Conservation (phyloP, 2,329 filamentous ascomycete genomes). For the Fusarium praegraminearum region DNA sequence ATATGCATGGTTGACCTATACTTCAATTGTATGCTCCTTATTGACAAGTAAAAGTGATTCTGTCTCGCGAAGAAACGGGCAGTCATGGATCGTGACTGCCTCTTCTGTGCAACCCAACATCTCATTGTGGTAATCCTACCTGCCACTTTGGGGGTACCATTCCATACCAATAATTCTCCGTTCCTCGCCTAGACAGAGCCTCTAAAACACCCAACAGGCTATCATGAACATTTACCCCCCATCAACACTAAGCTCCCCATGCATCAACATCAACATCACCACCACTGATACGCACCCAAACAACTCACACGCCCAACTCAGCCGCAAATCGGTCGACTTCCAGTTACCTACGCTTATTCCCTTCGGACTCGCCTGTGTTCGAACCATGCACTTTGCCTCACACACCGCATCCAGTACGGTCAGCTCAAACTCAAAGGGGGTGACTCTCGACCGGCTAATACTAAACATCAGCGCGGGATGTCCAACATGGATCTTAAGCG, state of each 20-base stretch:
- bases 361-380: slow-evolving; percentile 1
- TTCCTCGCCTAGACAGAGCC: slow-evolving; percentile 10
- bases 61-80: not conserved
- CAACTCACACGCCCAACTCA: slow-evolving; percentile 7
- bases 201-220: not conserved
- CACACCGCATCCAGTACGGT: slow-evolving; percentile 7
- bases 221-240: slow-evolving; percentile 4
- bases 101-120: not conserved
- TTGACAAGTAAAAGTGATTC: not conserved
- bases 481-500: slow-evolving; percentile 19
- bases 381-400: slow-evolving; percentile 36
- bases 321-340: slow-evolving; percentile 10
- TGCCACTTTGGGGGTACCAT: slow-evolving; percentile 44
- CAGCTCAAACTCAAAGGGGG: slow-evolving; percentile 17
- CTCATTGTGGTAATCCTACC: not conserved
- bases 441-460: slow-evolving; percentile 26
- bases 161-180: slow-evolving; percentile 21
- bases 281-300: slow-evolving; percentile 12
- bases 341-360: not conserved
- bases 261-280: slow-evolving; percentile 3
- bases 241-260: slow-evolving; percentile 24
- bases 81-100: slow-evolving; percentile 7
- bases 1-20: not conserved
- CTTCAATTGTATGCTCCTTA: not conserved
- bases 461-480: slow-evolving; percentile 23